Base-by-base conservation (phyloP, 169 alveolate genomes). In the Cryptosporidium canis region DNA sequence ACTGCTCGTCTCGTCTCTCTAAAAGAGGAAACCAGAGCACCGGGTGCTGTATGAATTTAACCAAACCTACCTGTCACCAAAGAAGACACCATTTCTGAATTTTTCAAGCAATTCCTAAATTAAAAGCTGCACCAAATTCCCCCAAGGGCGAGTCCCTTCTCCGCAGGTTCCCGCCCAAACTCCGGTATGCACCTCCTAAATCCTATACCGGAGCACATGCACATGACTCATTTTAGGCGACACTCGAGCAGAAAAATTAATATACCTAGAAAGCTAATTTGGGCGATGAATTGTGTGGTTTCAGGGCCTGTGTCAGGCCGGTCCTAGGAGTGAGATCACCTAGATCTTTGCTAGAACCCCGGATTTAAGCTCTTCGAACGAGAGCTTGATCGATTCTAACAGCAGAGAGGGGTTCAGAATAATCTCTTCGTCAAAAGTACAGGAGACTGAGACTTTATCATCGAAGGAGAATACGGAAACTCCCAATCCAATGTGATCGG, bases 61-160 rank as follows among this genome's bases (percentile, higher is more conserved):
- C 8, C 47, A 53, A 45, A 84, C 83, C 24, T 77, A 77, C 87
- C 87, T 41, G 87, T 77, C 45, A 77, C 72, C 21, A 77, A 63
- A 56, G 87, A 61, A 31, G 87, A 77, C 21, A 45, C 67, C 84
- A 67, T 67, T 24, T 39, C 24, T 18, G 31, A 14, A 44, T 21
- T 67, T 67, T 51, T n/a, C 9, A 18, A 16, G 18, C n/a, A 51
- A 51, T 51, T 51, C 24, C 35, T 3, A 48, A 3, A 11, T 51
- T n/a, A n/a, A n/a, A n/a, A n/a, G n/a, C n/a, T n/a, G n/a, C n/a
- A n/a, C n/a, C n/a, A n/a, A 51, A 51, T 18, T 48, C 0, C 5
- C 21, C 21, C 55, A 45, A 14, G 55, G 14, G n/a, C 35, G 35
- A 27, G 63, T 33, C 63, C n/a, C n/a, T 21, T 21, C 35, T 4